Base-by-base conservation (phyloP, 179 eudicot genomes). In the Actinidia polygama region DNA sequence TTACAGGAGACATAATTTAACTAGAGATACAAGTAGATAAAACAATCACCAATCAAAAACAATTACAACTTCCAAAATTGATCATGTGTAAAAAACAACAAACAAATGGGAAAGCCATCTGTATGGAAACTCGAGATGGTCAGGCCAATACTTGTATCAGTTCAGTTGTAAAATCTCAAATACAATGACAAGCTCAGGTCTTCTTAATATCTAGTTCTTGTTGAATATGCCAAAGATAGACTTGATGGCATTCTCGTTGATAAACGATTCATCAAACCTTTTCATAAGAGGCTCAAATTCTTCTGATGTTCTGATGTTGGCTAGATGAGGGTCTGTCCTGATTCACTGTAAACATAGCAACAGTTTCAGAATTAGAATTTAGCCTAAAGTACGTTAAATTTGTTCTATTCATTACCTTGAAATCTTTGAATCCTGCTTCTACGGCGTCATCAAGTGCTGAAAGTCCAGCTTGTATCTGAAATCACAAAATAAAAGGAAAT, bases 371-470 rank as follows among this genome's bases (percentile, higher is more conserved):
- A 36, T 66, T 63, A 53, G 66, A 63, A 68, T 40, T 14, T 26
- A 19, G 47, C 62, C 24, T 16, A 72, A 63, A 30, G 15, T 10
- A 21, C 24, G 26, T 10, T 54, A 64, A 78, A 24, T 46, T 14
- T 66, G 47, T 18, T 44, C 47, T 23, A 67, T 23, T 54, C 49
- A 36, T 80, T 86, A 90, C 99, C 94, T 94, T 96, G 74, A 90
- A 96, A 85, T 96, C 99, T 91, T 96, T 98, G 75, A 83, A 96
- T 85, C 98, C 98, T 81, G 83, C 88, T 89, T 95, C 77, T 79
- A 96, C 23, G 63, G 99, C 98, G 85, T 94, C 99, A 91, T 95
- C 90, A 50, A 96, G 95, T 74, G 99, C 99, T 81, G 99, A 93
- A 51, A 95, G 91, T 73, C 96, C 98, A 80, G 99, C 98, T 90